Evolutionary conservation across 1,139 yeast genomes (phyloP).

Genomic region (Kodamaea plutei): DNA sequence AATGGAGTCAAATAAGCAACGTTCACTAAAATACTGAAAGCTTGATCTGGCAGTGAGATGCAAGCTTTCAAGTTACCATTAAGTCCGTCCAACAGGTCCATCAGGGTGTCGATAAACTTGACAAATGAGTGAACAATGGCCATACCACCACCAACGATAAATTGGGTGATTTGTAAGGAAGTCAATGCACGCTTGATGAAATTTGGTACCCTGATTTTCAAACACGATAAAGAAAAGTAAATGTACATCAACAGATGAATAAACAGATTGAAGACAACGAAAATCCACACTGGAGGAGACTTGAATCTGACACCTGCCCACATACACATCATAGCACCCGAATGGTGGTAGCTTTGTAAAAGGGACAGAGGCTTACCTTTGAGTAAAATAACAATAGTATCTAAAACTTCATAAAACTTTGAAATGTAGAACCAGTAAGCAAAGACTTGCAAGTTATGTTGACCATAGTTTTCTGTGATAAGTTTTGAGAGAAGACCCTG

Average conservation of each 20-base stretch:
- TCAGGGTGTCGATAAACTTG: constrained; percentile 49
- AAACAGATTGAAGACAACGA: constrained; percentile 74
- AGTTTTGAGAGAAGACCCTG: constrained; percentile 51
- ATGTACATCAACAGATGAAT: constrained; percentile 76
- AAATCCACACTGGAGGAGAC: constrained; percentile 79
- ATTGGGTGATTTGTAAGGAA: constrained; percentile 67
- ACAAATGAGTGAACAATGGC: constrained; percentile 63
- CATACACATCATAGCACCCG: constrained; percentile 83
- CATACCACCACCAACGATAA: constrained; percentile 65
- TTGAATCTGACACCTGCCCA: constrained; percentile 74
- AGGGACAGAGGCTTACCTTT: constrained; percentile 69
- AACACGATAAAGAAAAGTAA: constrained; percentile 62
- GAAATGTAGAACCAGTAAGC: constrained; percentile 70
- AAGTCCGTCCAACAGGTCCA: constrained; percentile 5
- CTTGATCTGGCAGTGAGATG: constrained; percentile 57
- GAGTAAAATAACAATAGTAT: constrained; percentile 61
- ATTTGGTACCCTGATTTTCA: constrained; percentile 57
- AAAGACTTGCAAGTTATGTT: constrained; percentile 50
- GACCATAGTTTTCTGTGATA: constrained; percentile 17
- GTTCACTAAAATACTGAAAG: constrained; percentile 59
- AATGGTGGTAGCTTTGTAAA: constrained; percentile 73
- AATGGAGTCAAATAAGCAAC: constrained; percentile 67
- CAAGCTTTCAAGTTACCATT: constrained; percentile 42
- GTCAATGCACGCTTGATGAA: constrained; percentile 59
- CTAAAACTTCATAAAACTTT: constrained; percentile 70